Percentiles rank a stretch among this genome's conserved stretches.
Evolutionary conservation across 1,284 basidiomycete species (phyloP).

Genomic region (Anthracocystis walkeri): DNA sequence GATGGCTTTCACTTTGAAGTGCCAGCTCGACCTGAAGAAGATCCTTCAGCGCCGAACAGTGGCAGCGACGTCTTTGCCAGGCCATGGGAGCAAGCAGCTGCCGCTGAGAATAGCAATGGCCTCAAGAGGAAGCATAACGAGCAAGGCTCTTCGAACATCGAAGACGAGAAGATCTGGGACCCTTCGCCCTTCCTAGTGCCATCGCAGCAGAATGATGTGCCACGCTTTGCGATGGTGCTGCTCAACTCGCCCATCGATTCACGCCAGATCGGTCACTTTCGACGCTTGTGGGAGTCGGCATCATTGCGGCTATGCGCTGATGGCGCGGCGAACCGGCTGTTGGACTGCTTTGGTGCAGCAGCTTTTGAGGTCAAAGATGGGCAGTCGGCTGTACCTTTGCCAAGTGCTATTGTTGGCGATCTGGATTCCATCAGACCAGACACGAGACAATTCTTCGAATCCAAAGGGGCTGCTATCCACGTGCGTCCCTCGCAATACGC

Average conservation of each 20-base stretch:
- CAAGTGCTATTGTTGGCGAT: conserved; percentile 91
- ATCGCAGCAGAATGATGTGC: neutral
- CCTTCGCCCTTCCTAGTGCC: conserved; percentile 28
- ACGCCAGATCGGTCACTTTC: conserved; percentile 42
- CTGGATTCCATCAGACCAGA: conserved; percentile 86
- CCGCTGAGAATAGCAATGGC: conserved; percentile 13
- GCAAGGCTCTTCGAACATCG: neutral
- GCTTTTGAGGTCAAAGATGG: conserved; percentile 26
- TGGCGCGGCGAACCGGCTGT: conserved; percentile 89
- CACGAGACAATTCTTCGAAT: conserved; percentile 79
- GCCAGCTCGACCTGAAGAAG: conserved; percentile 16
- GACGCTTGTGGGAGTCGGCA: conserved; percentile 57
- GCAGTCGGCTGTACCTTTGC: conserved; percentile 67
- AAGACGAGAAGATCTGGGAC: conserved; percentile 10
- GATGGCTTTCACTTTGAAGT: conserved; percentile 48
- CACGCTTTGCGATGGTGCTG: conserved; percentile 52
- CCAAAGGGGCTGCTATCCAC: conserved; percentile 78
- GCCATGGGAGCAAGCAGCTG: conserved; percentile 20
- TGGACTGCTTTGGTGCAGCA: conserved; percentile 75
- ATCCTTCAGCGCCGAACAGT: neutral
- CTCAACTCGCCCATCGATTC: conserved; percentile 56
- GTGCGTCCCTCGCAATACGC: conserved; percentile 81
- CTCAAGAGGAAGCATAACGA: conserved; percentile 33
- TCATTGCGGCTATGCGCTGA: conserved; percentile 79
- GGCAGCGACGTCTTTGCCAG: conserved; percentile 16